Evolutionary conservation across 768 basidiomycete genomes (phyloP), one percentile per base, ranked within the genome.

Genomic region (Boletus eberwhitei): DNA sequence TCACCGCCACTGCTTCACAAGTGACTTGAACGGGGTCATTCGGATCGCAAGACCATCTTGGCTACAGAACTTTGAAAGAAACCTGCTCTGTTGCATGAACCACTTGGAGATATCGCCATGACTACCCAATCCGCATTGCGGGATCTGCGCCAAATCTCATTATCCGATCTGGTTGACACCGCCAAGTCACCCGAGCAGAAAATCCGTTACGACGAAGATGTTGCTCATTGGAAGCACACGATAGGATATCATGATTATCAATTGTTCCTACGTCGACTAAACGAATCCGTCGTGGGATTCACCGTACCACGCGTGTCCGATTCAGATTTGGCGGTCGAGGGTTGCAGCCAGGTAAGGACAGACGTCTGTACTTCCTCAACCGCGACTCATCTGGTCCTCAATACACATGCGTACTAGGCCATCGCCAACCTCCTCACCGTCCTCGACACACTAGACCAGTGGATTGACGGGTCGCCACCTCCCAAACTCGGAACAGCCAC

Each of bases 401-500:
- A 50, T 22, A 2, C 16, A 40, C 46, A 52, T 34, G 31, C 31
- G 29, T 36, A 16, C 29, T 57, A 88, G 86, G 74, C 79, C 12
- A 76, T 83, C 36, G 56, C 62, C n/a, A 64, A 67, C 44, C 69
- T 79, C 13, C 59, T 93, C 1, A 63, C 61, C 5, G 72, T 95
- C 56, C 73, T 99, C 17, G 80, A 87, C 54, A 75, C 76, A 12
- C 71, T 97, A 39, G 82, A 85, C 59, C 57, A 58, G 2, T 93
- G 92, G 91, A 84, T 94, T 24, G 83, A 88, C 36, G 84, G 87
- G 26, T 88, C 94, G 9, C 94, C 94, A 2, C 84, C 87, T 0
- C 77, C 7, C 67, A 80, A 37, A 81, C 86, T 8, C 81, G 65
- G 64, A 9, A 38, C 52, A n/a, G 40, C 61, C 9, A 50, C 88